These are phyloP conservation scores for Albugo candida DNA, from an alignment of 352 stramenopile genomes.

Conservation along the genomic window DNA sequence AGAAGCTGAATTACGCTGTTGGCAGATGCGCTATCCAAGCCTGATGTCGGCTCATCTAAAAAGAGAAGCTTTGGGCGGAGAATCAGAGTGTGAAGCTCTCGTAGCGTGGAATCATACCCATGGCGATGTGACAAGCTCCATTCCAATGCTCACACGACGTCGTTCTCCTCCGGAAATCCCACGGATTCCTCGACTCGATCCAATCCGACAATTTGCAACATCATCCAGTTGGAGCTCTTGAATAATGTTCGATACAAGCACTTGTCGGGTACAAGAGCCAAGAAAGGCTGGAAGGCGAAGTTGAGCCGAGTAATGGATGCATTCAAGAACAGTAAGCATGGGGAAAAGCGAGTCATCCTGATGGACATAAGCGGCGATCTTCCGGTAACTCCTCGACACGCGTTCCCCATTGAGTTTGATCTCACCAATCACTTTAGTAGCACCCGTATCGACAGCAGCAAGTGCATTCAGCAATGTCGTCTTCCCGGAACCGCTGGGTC, in stretches of 20 bases:
- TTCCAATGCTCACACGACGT: conserved; percentile 84
- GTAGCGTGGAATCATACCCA: conserved; percentile 14
- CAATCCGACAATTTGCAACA: conserved; percentile 37
- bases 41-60: conserved; percentile 84
- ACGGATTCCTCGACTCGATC: conserved; percentile 25
- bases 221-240: conserved; percentile 52
- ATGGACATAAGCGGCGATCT: conserved; percentile 71
- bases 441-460: conserved; percentile 45
- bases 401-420: conserved; percentile 38
- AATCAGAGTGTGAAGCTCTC: background rate
- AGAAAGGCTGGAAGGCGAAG: conserved; percentile 33
- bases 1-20: conserved; percentile 83
- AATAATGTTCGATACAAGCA: conserved; percentile 52
- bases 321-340: conserved; percentile 70
- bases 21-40: conserved; percentile 80
- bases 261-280: conserved; percentile 28
- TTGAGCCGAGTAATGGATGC: conserved; percentile 63
- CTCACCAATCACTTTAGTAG: conserved; percentile 24
- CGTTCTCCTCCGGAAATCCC: conserved; percentile 87
- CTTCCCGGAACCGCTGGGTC: conserved; percentile 63
- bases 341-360: conserved; percentile 72
- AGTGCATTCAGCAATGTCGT: conserved; percentile 68
- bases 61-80: conserved; percentile 53
- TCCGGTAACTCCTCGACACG: conserved; percentile 36
- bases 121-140: conserved; percentile 82